phyloP scores from a whole-genome alignment of 176 grass and related monocot genomes.

The Tillandsia leiboldiana region DNA sequence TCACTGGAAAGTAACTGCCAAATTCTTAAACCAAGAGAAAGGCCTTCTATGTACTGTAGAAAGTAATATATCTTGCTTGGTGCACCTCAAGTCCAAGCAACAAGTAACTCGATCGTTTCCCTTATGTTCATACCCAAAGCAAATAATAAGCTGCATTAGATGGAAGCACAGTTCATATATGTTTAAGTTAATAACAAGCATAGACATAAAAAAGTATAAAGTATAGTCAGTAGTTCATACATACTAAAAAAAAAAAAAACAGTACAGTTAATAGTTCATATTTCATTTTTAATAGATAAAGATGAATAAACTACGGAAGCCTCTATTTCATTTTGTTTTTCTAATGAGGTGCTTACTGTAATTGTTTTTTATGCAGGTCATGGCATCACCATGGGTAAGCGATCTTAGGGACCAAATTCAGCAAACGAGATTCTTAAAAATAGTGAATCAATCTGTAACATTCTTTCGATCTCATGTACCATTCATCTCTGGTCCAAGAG shows the following conservation, averaged over 20 bases:
- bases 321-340: background rate
- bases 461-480: constrained; percentile 46
- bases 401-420: constrained; percentile 40
- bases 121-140: too few species aligned
- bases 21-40: too few species aligned
- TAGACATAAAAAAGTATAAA: too few species aligned
- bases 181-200: too few species aligned
- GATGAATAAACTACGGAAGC: background rate
- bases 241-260: too few species aligned
- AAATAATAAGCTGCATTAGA: too few species aligned
- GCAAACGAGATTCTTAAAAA: constrained; percentile 35
- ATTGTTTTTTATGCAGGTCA: constrained; percentile 33
- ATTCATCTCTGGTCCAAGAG: constrained; percentile 29
- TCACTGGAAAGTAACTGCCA: too few species aligned
- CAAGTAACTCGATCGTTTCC: background rate
- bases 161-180: too few species aligned
- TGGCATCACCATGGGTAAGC: constrained; percentile 61
- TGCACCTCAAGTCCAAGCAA: background rate
- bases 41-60: too few species aligned
- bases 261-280: too few species aligned
- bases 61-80: too few species aligned
- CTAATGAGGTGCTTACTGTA: background rate
- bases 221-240: too few species aligned
- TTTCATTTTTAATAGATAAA: background rate
- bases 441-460: constrained; percentile 40